Base-by-base conservation (phyloP, 2,329 filamentous ascomycete species). In the Penicillium psychrosexuale region DNA sequence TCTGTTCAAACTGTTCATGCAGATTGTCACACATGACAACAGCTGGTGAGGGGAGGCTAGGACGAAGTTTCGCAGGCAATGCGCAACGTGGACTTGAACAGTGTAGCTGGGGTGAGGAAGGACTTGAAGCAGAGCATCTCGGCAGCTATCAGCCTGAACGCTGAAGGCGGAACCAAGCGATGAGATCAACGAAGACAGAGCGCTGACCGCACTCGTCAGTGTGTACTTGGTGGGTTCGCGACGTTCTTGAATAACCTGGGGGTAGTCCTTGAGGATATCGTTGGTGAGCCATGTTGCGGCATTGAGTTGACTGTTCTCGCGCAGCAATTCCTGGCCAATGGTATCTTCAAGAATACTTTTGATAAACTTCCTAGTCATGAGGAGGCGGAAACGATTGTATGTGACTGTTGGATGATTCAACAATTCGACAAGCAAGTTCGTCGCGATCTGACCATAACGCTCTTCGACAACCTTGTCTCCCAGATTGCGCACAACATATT, bases 61-160 rank as follows among this genome's bases (percentile, higher is more conserved):
- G 0, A 96, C 90, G 67, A 97, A 94, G 0, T 83, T 85, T 63
- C 93, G 91, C 64, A 97, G 79, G 67, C 91, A 96, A 57, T 89
- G 84, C 5, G 94, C 90, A 1, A 91, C 87, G 66, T 94, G 89
- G 3, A 97, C 86, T 69, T 99, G 94, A 2, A 99, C 94, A 5
- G 91, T 94, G 72, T 97, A 97, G 73, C 91, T 97, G 0, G 92
- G 91, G 72, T 99, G 94, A 65, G 96, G 90, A 27, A 97, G 78
- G 6, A 96, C 90, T 70, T 97, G 91, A 37, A 97, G 78, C 31
- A 99, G 77, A 4, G 89, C 89, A 71, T 99, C 94, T 47, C 93
- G 84, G 69, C 91, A 96, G 13, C 82, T 71, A 60, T 99, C 95
- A 8, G 91, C 89, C 63, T 97, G 85, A 50, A 79, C 79, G 58